A percentile compares a stretch with the other conserved stretches of the same genome.
phyloP scores from a whole-genome alignment of 2,329 filamentous ascomycete genomes.

The Fonsecaea pugnacius region DNA sequence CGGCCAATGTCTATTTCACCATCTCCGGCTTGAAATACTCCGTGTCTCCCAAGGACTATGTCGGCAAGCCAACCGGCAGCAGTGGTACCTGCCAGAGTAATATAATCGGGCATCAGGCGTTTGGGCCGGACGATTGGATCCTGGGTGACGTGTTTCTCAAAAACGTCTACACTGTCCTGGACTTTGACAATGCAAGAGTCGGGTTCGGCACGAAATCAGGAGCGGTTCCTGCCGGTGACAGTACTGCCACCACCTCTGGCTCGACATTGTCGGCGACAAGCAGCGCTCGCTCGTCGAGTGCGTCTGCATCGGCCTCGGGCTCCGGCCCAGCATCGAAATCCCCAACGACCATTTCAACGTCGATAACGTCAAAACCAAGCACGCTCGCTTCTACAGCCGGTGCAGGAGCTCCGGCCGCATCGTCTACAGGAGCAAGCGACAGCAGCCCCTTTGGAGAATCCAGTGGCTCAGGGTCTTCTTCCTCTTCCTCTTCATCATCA shows the following conservation, averaged over 20 bases:
- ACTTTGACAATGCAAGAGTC: slow-evolving; percentile 63
- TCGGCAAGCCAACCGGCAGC: slow-evolving; percentile 48
- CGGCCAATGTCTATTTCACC: slow-evolving; percentile 63
- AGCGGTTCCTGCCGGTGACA: slow-evolving; percentile 41
- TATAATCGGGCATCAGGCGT: slow-evolving; percentile 72
- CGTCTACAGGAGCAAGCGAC: slow-evolving; percentile 22
- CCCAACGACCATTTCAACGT: slow-evolving; percentile 13
- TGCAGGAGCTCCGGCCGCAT: slow-evolving; percentile 9
- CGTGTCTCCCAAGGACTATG: slow-evolving; percentile 73
- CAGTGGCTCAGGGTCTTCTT: slow-evolving; percentile 5
- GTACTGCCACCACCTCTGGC: slow-evolving; percentile 59
- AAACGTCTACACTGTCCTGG: slow-evolving; percentile 86
- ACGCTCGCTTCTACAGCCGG: slow-evolving; percentile 21
- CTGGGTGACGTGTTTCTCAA: slow-evolving; percentile 84
- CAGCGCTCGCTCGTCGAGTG: slow-evolving; percentile 64
- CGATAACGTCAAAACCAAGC: slow-evolving; percentile 11
- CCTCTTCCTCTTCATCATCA: neutral
- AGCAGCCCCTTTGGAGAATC: slow-evolving; percentile 29
- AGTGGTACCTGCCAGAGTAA: slow-evolving; percentile 64
- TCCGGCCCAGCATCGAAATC: slow-evolving; percentile 5
- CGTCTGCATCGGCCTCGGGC: slow-evolving; percentile 48
- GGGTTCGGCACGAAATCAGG: slow-evolving; percentile 38
- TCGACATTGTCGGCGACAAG: slow-evolving; percentile 62
- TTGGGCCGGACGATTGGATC: slow-evolving; percentile 70
- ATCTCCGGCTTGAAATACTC: slow-evolving; percentile 71